Base-by-base conservation (phyloP, 2,329 filamentous ascomycete species). In the Alternaria hordeiaustralica region DNA sequence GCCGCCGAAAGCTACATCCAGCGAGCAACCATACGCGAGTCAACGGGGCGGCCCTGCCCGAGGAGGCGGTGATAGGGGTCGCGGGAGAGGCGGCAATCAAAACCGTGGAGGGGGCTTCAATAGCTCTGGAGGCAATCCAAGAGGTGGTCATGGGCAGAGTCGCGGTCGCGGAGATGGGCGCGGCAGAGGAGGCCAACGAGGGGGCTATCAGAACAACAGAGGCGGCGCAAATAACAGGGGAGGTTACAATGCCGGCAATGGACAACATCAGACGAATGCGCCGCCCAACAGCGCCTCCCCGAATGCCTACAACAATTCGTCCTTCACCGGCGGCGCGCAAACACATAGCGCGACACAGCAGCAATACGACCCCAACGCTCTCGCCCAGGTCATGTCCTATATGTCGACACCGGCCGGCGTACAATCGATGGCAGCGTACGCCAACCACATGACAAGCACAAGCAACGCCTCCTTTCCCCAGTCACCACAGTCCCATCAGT, bases 331-430 rank as follows among this genome's bases (percentile, higher is more conserved):
- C 33, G 66, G 63, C 26, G 8, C 66, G n/a, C 64, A 65, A 56
- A 18, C 26, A 18, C 30, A 58, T 44, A 45, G 56, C 10, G 63
- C 54, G 21, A n/a, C 54, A 25, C 72, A 68, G 45, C 33, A 66
- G 21, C 68, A 62, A 18, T 56, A 71, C 23, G 65, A 72, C 62
- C 73, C 73, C 4, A 66, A 68, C 28, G 71, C 72, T 9, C 64
- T 77, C 6, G 71, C 65, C 2, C 75, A 76, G 53, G 71, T 74
- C 25, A 73, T 76, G 72, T 67, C 75, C 0, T 76, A 75, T 23
- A 74, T 77, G 70, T 53, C 70, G 6, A 75, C 74, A 15, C 74
- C 73, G 8, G 72, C 68, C 20, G 72, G 72, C 3, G 64, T 71
- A 58, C 76, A 77, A n/a, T 67, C 72, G 2, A 75, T 75, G 71